A percentile compares a stretch with the other conserved stretches of the same genome.
Evolutionary conservation across 345 rosid species (phyloP).

Genomic region (Heritiera littoralis): DNA sequence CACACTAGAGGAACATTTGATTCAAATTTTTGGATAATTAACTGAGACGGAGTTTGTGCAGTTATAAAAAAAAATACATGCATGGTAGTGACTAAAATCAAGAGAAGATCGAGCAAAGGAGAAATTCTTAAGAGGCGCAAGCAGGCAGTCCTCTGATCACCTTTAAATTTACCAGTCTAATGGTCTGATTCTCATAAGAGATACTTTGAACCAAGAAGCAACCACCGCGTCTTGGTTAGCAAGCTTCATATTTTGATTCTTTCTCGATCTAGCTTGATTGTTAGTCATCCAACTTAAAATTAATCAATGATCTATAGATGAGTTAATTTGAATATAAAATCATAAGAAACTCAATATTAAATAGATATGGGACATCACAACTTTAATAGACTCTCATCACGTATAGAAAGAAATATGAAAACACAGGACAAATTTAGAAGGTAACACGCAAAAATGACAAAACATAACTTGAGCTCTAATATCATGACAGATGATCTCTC

Average conservation of each 20-base stretch:
- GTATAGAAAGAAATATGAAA: too few relatives aligned
- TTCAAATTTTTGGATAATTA: slow-evolving; percentile 4
- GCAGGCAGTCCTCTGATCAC: neutral
- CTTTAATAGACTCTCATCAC: too few relatives aligned
- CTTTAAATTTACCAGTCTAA: too few relatives aligned
- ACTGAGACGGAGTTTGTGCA: slow-evolving; percentile 17
- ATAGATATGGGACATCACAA: too few relatives aligned
- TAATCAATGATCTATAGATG: too few relatives aligned
- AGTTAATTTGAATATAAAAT: too few relatives aligned
- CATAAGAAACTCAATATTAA: too few relatives aligned
- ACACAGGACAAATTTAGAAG: too few relatives aligned
- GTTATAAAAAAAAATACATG: slow-evolving; percentile 28
- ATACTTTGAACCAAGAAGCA: neutral
- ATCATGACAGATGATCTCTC: too few relatives aligned
- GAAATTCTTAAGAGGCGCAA: neutral
- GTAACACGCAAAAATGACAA: too few relatives aligned
- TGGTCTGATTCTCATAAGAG: neutral
- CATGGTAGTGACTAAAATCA: slow-evolving; percentile 28
- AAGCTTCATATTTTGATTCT: neutral
- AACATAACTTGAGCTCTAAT: too few relatives aligned
- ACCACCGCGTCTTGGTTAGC: neutral
- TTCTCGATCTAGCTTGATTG: neutral
- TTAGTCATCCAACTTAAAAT: too few relatives aligned
- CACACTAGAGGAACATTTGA: neutral
- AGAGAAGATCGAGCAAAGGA: neutral